Percentiles rank a stretch among this genome's conserved stretches.
These are phyloP conservation scores for Boletus smithii DNA, from an alignment of 1,284 basidiomycete species.

Conservation along the genomic window DNA sequence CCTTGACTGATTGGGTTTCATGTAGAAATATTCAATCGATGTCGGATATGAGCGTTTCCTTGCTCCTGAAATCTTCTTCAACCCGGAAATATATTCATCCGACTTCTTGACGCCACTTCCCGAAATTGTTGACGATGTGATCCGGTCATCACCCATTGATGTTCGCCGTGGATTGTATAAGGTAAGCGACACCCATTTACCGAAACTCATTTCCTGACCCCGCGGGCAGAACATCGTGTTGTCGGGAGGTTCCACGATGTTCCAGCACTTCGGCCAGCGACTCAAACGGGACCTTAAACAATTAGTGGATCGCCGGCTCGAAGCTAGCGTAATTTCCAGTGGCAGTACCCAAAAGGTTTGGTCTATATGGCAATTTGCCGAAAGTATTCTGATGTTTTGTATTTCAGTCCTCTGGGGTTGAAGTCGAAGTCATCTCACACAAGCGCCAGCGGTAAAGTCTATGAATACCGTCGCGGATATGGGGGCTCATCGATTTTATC, in stretches of 20 bases:
- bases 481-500: constrained; percentile 10
- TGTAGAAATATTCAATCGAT: constrained; percentile 85
- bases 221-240: constrained; percentile 81
- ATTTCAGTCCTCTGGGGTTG: constrained; percentile 85
- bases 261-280: constrained; percentile 94
- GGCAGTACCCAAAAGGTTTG: constrained; percentile 76
- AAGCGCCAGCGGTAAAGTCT: constrained; percentile 82
- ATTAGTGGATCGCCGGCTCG: constrained; percentile 88
- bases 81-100: constrained; percentile 97
- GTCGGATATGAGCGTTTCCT: constrained; percentile 99
- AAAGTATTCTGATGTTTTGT: constrained; percentile 9
- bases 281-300: constrained; percentile 94
- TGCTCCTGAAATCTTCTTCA: constrained; percentile 99
- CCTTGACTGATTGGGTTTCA: neutral
- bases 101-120: constrained; percentile 98
- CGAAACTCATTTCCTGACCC: neutral
- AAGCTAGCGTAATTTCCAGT: constrained; percentile 71
- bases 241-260: constrained; percentile 96
- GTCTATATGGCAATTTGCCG: constrained; percentile 4
- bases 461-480: neutral
- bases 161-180: constrained; percentile 94
- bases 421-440: constrained; percentile 97
- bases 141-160: constrained; percentile 95
- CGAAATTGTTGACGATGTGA: constrained; percentile 94
- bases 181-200: constrained; percentile 40